Conservation (phyloP, 306 rosid genomes). For the Benincasa hispida region DNA sequence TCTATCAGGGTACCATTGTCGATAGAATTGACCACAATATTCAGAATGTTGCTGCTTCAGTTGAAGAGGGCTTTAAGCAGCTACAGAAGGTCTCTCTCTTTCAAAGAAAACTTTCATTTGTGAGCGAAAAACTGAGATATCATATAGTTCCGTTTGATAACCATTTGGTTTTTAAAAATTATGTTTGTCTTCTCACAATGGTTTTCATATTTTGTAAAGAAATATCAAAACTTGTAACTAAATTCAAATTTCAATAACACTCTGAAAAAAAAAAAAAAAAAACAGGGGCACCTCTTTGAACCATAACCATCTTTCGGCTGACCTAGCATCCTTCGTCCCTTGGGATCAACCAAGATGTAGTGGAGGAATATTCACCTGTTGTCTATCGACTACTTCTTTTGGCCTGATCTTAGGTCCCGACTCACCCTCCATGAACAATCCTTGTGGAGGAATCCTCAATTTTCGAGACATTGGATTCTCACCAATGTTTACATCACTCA, state of each 20-base stretch:
- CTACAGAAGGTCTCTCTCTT: constrained; percentile 44
- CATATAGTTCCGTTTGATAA: neutral
- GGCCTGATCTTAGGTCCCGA: no score
- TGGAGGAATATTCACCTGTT: no score
- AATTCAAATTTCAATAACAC: neutral
- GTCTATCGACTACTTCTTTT: no score
- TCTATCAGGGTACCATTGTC: constrained; percentile 67
- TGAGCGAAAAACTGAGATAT: neutral
- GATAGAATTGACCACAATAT: constrained; percentile 79
- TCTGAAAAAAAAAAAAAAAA: no score
- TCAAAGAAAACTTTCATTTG: neutral
- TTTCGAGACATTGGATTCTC: no score
- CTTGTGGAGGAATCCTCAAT: no score
- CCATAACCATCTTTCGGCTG: no score
- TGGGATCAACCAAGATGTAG: no score
- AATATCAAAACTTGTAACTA: neutral
- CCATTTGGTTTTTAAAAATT: neutral
- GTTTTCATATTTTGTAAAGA: neutral
- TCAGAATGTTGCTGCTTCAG: constrained; percentile 50
- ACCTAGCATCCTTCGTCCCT: no score
- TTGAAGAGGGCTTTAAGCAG: constrained; percentile 64
- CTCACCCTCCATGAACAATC: no score
- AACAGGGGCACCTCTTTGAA: no score
- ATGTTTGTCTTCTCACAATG: neutral
- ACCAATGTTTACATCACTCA: no score